Evolutionary conservation across 2,329 filamentous ascomycete genomes (phyloP).

Genomic region (Triangularia setosa): DNA sequence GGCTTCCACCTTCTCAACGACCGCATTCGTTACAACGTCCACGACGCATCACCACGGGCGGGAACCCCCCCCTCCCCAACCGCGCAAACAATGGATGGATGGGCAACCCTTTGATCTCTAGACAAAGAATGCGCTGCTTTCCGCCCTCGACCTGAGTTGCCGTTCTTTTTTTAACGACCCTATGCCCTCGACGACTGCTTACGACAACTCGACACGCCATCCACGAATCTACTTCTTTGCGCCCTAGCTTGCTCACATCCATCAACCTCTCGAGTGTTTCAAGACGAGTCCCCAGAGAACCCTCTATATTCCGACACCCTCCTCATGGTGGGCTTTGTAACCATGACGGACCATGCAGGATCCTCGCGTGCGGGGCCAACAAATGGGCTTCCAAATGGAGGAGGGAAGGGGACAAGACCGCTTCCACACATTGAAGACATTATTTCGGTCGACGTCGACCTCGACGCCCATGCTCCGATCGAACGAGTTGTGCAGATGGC

Average conservation of each 20-base stretch:
- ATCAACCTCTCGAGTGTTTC: background rate
- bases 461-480: conserved; percentile 46
- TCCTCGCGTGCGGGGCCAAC: conserved; percentile 8
- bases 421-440: conserved; percentile 54
- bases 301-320: background rate
- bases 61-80: background rate
- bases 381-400: conserved; percentile 14
- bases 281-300: background rate
- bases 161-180: background rate
- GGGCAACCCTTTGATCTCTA: background rate
- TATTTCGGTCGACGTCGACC: conserved; percentile 41
- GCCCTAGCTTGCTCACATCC: background rate
- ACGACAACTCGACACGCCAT: background rate
- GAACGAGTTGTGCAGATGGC: conserved; percentile 51
- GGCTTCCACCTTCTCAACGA: background rate
- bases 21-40: conserved; percentile 12
- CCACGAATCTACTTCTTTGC: background rate
- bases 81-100: background rate
- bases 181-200: background rate
- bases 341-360: conserved; percentile 26
- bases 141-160: background rate
- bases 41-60: background rate
- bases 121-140: conserved; percentile 9
- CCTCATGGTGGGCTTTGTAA: conserved; percentile 23
- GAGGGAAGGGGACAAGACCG: conserved; percentile 30